Evolutionary conservation across 164 flowering plant species (phyloP).

Genomic region (Chimonanthus praecox): DNA sequence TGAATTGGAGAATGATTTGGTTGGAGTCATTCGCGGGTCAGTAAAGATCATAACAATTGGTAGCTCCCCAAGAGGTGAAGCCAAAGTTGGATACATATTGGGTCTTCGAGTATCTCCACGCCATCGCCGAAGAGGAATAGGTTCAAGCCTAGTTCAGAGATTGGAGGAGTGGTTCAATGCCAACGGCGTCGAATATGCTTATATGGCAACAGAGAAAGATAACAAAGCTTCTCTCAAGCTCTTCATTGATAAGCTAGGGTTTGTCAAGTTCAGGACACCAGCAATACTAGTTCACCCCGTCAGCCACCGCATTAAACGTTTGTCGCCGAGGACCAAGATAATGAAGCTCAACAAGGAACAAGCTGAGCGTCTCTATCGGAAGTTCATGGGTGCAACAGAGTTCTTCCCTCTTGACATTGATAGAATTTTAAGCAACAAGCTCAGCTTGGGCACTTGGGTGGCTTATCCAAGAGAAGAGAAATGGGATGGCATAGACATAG

Average conservation of each 20-base stretch:
- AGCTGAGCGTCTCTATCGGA: slow-evolving; percentile 46
- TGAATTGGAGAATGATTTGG: slow-evolving; percentile 42
- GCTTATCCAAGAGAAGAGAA: slow-evolving; percentile 32
- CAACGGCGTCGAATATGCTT: slow-evolving; percentile 47
- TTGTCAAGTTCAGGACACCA: slow-evolving; percentile 41
- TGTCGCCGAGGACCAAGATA: slow-evolving; percentile 26
- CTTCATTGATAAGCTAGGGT: slow-evolving; percentile 44
- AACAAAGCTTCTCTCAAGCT: slow-evolving; percentile 57
- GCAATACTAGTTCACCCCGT: slow-evolving; percentile 60
- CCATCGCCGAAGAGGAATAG: slow-evolving; percentile 52
- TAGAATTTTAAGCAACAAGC: slow-evolving; percentile 34
- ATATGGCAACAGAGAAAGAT: slow-evolving; percentile 75
- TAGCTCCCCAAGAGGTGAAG: slow-evolving; percentile 8
- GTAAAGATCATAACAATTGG: slow-evolving; percentile 39
- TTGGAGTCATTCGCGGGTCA: slow-evolving; percentile 64
- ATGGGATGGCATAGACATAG: slow-evolving; percentile 11
- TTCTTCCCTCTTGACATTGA: slow-evolving; percentile 64
- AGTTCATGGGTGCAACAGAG: slow-evolving; percentile 38
- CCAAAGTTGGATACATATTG: slow-evolving; percentile 56
- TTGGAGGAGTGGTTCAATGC: slow-evolving; percentile 60
- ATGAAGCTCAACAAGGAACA: slow-evolving; percentile 35
- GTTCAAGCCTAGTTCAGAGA: slow-evolving; percentile 31
- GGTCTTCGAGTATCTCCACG: slow-evolving; percentile 58
- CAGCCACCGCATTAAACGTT: not conserved
- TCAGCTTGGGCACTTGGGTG: slow-evolving; percentile 69